phyloP scores from a whole-genome alignment of 306 rosid genomes.

The Acacia confusa region DNA sequence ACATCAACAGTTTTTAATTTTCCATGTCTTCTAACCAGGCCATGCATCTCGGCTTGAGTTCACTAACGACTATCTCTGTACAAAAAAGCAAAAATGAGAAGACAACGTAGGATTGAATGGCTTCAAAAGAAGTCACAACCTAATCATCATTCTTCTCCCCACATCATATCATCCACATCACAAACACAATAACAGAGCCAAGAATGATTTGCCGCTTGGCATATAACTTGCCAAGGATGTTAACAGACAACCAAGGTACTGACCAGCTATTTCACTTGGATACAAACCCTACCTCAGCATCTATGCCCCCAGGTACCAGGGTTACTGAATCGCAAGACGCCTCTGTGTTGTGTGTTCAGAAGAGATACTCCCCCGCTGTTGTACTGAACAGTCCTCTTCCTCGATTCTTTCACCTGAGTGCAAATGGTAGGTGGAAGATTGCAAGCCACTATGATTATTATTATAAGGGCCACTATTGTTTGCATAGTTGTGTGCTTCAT shows the following conservation, averaged over 20 bases:
- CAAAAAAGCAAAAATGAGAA: constrained; percentile 52
- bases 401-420: constrained; percentile 64
- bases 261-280: constrained; percentile 33
- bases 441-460: constrained; percentile 47
- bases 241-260: constrained; percentile 46
- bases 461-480: constrained; percentile 56
- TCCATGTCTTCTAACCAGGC: constrained; percentile 30
- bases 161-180: constrained; percentile 45
- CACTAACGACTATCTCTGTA: constrained; percentile 63
- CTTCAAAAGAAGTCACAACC: constrained; percentile 44
- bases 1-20: constrained; percentile 31
- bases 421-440: constrained; percentile 54
- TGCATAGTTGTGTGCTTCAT: constrained; percentile 41
- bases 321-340: constrained; percentile 80
- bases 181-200: constrained; percentile 75
- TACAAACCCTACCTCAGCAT: constrained; percentile 49
- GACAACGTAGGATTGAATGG: constrained; percentile 46
- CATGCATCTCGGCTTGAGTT: constrained; percentile 44
- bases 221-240: constrained; percentile 55
- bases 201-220: constrained; percentile 98
- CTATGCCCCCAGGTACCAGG: constrained; percentile 33
- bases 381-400: constrained; percentile 70
- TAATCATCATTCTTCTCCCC: constrained; percentile 48
- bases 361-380: constrained; percentile 60
- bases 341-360: constrained; percentile 60